Evolutionary conservation across 805 yeast species (phyloP).

Genomic region (Starmerella bacillaris): DNA sequence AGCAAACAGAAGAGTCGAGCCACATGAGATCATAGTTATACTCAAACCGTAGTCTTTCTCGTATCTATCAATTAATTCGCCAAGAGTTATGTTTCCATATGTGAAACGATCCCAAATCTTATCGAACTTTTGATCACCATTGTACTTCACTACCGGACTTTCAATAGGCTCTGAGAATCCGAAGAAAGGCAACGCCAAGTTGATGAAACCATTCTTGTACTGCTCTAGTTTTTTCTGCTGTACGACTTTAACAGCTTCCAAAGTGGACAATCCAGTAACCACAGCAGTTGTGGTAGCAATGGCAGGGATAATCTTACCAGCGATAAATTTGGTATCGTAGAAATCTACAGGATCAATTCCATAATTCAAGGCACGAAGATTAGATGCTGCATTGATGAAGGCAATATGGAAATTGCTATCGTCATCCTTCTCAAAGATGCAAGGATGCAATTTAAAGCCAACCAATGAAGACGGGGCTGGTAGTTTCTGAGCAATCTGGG

Average conservation of each 20-base stretch:
- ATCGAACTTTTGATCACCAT: conserved; percentile 55
- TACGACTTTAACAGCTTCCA: conserved; percentile 80
- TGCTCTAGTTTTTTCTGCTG: conserved; percentile 65
- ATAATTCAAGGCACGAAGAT: conserved; percentile 85
- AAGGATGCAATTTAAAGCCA: conserved; percentile 73
- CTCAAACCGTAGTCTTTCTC: conserved; percentile 68
- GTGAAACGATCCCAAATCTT: conserved; percentile 92
- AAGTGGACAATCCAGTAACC: conserved; percentile 84
- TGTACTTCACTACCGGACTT: conserved; percentile 67
- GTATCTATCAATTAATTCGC: conserved; percentile 56
- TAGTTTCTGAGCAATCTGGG: conserved; percentile 47
- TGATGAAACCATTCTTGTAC: conserved; percentile 81
- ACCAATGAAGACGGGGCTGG: conserved; percentile 82
- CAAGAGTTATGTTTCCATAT: conserved; percentile 49
- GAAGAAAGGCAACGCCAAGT: conserved; percentile 84
- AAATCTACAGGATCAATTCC: conserved; percentile 76
- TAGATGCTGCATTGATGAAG: conserved; percentile 88
- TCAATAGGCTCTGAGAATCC: conserved; percentile 93
- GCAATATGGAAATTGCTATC: conserved; percentile 93
- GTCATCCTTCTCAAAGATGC: conserved; percentile 95
- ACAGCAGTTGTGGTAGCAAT: conserved; percentile 98
- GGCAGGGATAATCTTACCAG: conserved; percentile 96
- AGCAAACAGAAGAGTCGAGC: conserved; percentile 77
- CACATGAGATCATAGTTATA: conserved; percentile 80
- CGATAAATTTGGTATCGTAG: conserved; percentile 84